Base-by-base conservation (phyloP, 2,329 filamentous ascomycete species). In the Talaromyces sp. region DNA sequence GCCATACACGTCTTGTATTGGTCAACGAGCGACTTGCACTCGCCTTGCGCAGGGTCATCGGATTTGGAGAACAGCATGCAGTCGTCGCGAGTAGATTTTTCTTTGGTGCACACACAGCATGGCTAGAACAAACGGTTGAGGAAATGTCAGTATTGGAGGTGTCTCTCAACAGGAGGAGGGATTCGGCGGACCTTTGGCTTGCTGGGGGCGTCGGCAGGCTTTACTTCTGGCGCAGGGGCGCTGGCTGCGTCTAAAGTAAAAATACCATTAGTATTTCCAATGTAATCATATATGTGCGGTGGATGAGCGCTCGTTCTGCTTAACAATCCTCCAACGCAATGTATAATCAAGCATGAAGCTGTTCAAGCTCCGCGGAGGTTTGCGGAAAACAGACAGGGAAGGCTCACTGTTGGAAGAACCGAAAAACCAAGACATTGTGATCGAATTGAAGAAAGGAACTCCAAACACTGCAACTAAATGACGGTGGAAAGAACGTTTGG, bases 11-110 rank as follows among this genome's bases (percentile, higher is more conserved):
- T 86, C 79, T 87, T 88, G 80, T 99, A 99, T 72, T 90, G 87
- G 29, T 91, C 85, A 65, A 99, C 89, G 64, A 91, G 83, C 56
- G 87, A 84, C 75, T 87, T 84, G 83, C 94, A 99, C 70, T 95
- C 92, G 70, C 85, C 83, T 69, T 90, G 85, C 11, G 70, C 66
- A 43, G 94, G 91, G 72, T 97, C 89, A 70, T 88, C 83, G 63
- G 90, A 83, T 64, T 85, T 92, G 59, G 91, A 96, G 81, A 97
- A 97, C 60, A 99, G 89, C 93, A 99, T 97, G 82, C 94, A 99
- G 78, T 99, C 92, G 79, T 99, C 94, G 65, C 94, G 91, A 68
- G 84, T 84, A 43, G 90, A 83, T 77, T 99, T 99, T 77, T 99
- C 92, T 51, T 94, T 86, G 74, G 92, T 97, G 85, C 94, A 99